Percentiles rank a stretch among this genome's conserved stretches.
These are phyloP conservation scores for Sclerotinia sclerotiorum DNA, from an alignment of 2,329 filamentous ascomycete genomes.

Conservation along the genomic window DNA sequence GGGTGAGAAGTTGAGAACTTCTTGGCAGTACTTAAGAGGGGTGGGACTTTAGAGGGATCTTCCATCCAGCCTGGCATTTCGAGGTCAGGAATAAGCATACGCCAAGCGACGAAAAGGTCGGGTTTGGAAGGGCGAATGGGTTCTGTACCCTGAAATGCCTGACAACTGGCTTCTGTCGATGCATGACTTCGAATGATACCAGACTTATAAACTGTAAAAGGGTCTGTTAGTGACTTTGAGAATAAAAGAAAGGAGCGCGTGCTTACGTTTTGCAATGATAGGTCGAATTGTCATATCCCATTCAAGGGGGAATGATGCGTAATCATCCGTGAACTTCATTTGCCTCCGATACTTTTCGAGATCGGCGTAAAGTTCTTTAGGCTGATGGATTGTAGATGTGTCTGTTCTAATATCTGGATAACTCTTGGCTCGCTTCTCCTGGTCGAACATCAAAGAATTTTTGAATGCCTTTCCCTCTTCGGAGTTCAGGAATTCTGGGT, in stretches of 20 bases:
- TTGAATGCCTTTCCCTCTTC: slow-evolving; percentile 41
- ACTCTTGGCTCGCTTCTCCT: slow-evolving; percentile 43
- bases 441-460: slow-evolving; percentile 44
- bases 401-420: slow-evolving; percentile 44
- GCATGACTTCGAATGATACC: slow-evolving; percentile 45
- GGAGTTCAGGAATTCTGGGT: slow-evolving; percentile 42
- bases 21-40: slow-evolving; percentile 40
- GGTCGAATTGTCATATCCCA: slow-evolving; percentile 46
- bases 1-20: slow-evolving; percentile 36
- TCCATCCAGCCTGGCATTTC: slow-evolving; percentile 37
- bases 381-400: slow-evolving; percentile 43
- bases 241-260: neutral
- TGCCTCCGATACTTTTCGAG: slow-evolving; percentile 25
- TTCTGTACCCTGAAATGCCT: slow-evolving; percentile 44
- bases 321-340: slow-evolving; percentile 35
- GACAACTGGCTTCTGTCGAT: slow-evolving; percentile 38
- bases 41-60: slow-evolving; percentile 41
- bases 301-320: slow-evolving; percentile 41
- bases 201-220: slow-evolving; percentile 46
- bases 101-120: slow-evolving; percentile 49
- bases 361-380: slow-evolving; percentile 43
- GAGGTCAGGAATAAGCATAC: slow-evolving; percentile 33
- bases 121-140: slow-evolving; percentile 38
- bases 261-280: slow-evolving; percentile 44
- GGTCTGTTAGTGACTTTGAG: neutral